These are phyloP conservation scores for Inosperma sp. DNA, from an alignment of 768 basidiomycete species.

Conservation along the genomic window DNA sequence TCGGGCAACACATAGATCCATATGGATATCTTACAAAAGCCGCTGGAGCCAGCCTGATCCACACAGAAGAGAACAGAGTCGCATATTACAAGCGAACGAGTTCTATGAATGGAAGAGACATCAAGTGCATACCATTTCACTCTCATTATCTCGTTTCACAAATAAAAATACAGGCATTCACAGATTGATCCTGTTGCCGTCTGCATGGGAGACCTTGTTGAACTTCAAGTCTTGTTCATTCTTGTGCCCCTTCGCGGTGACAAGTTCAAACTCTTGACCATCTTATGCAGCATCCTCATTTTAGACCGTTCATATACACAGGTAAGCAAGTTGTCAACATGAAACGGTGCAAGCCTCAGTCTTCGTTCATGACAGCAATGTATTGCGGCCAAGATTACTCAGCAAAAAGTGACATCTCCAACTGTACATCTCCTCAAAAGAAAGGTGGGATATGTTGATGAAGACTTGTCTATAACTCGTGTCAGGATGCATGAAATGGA, in stretches of 20 bases:
- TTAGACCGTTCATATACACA: not conserved
- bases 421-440: too few species aligned
- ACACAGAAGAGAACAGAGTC: not conserved
- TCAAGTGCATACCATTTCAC: not conserved
- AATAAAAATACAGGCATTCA: not conserved
- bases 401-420: too few species aligned
- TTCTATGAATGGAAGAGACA: not conserved
- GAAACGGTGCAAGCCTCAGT: too few species aligned
- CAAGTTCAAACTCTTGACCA: not conserved
- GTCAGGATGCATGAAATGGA: too few species aligned
- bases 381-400: too few species aligned
- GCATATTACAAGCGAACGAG: not conserved
- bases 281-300: not conserved
- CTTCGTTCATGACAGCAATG: too few species aligned
- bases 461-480: too few species aligned
- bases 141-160: not conserved
- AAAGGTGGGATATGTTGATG: too few species aligned
- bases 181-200: too few species aligned
- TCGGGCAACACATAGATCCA: not conserved
- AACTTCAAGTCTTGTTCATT: constrained; percentile 4
- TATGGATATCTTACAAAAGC: not conserved
- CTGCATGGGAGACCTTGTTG: not conserved
- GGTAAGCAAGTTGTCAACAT: too few species aligned
- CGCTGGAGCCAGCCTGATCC: not conserved
- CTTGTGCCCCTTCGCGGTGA: not conserved